A percentile compares a stretch with the other conserved stretches of the same genome.
Conservation (phyloP, 2,329 filamentous ascomycete species). For the Allantophomopsis lycopodina region DNA sequence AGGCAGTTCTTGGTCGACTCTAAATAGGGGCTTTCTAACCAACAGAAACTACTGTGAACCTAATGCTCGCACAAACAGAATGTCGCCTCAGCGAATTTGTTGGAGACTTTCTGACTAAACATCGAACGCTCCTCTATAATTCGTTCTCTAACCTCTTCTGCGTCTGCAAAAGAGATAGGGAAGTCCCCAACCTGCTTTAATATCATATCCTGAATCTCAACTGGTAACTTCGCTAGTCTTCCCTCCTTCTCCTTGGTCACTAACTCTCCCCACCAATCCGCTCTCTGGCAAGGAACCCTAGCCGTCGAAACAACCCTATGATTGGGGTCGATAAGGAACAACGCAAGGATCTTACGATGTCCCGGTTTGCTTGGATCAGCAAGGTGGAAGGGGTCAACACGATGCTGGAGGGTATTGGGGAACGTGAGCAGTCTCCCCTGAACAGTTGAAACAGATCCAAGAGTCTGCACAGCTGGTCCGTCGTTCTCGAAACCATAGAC, state of each 20-base stretch:
- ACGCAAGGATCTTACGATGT: conserved; percentile 37
- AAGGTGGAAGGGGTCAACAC: conserved; percentile 21
- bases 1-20: no score
- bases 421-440: conserved; percentile 28
- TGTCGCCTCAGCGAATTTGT: neutral
- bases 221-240: neutral
- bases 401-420: conserved; percentile 29
- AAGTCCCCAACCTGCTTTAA: neutral
- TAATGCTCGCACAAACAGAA: neutral
- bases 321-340: conserved; percentile 43
- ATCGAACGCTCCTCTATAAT: conserved; percentile 1
- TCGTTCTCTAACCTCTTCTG: neutral
- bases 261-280: conserved; percentile 23
- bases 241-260: neutral
- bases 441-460: conserved; percentile 22
- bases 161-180: neutral
- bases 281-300: conserved; percentile 31
- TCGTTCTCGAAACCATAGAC: conserved; percentile 6
- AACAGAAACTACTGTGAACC: neutral
- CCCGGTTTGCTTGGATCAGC: conserved; percentile 29
- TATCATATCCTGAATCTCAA: neutral
- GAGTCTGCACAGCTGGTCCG: conserved; percentile 18
- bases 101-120: neutral
- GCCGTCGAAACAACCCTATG: conserved; percentile 30
- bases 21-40: no score